Evolutionary conservation across 768 basidiomycete species (phyloP).

Genomic region (Flagelloscypha sp.): DNA sequence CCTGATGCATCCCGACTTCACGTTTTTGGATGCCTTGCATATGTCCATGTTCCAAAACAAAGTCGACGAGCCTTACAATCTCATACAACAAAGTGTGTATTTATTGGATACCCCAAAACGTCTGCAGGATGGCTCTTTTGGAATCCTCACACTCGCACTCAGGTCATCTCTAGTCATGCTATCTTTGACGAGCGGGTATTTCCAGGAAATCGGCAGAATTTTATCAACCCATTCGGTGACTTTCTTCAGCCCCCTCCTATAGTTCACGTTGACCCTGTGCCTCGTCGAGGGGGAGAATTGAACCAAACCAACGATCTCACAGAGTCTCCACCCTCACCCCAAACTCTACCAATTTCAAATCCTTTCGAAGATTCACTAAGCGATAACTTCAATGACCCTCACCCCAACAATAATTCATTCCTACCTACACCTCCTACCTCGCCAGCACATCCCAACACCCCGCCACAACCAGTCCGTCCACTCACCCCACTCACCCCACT

Average conservation of each 20-base stretch:
- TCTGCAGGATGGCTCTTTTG: conserved; percentile 19
- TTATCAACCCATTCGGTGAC: conserved; percentile 1
- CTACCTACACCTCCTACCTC: too few species aligned
- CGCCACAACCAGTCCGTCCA: neutral
- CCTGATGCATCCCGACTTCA: conserved; percentile 15
- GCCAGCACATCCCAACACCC: neutral
- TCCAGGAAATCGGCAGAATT: conserved; percentile 9
- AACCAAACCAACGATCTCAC: neutral
- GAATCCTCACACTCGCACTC: conserved; percentile 9
- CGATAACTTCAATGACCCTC: too few species aligned
- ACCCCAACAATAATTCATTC: too few species aligned
- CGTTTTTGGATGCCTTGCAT: conserved; percentile 18
- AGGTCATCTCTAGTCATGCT: conserved; percentile 13
- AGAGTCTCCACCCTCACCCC: neutral
- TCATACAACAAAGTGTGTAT: conserved; percentile 11
- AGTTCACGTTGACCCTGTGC: neutral
- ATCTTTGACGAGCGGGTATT: conserved; percentile 20
- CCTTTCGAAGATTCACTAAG: too few species aligned
- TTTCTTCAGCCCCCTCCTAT: neutral
- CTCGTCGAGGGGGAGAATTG: conserved; percentile 1
- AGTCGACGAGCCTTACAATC: conserved; percentile 13
- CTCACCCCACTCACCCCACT: too few species aligned
- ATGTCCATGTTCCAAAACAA: conserved; percentile 19
- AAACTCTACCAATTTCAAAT: too few species aligned
- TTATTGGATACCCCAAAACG: conserved; percentile 17